Evolutionary conservation across 2,329 filamentous ascomycete genomes (phyloP).

Genomic region (Colletotrichum tanaceti): DNA sequence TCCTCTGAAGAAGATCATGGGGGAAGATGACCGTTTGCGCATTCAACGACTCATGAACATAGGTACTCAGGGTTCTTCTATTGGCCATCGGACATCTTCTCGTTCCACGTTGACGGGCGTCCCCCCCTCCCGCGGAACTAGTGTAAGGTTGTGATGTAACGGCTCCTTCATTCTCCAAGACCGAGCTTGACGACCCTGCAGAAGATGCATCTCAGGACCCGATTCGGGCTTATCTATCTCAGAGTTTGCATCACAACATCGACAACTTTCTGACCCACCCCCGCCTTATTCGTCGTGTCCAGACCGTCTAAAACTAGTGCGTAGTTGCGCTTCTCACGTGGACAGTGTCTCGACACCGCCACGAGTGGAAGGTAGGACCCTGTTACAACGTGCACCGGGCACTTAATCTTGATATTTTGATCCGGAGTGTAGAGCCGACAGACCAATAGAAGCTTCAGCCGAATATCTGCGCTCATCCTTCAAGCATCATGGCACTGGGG

Average conservation of each 20-base stretch:
- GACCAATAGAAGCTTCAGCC: conserved; percentile 29
- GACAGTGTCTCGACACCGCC: neutral
- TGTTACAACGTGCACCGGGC: conserved; percentile 11
- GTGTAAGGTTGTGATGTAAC: conserved; percentile 21
- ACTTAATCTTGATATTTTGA: conserved; percentile 13
- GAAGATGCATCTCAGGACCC: conserved; percentile 37
- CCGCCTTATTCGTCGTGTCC: conserved; percentile 21
- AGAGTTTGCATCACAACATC: conserved; percentile 37
- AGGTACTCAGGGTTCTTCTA: neutral
- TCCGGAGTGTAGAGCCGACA: conserved; percentile 24
- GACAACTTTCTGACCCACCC: conserved; percentile 22
- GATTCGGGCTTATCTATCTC: conserved; percentile 39
- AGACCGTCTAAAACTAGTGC: conserved; percentile 12
- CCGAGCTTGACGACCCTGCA: conserved; percentile 28
- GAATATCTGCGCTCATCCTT: conserved; percentile 29
- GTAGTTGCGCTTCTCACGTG: neutral
- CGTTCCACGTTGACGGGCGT: conserved; percentile 19
- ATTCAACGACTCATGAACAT: conserved; percentile 26
- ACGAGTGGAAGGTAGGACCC: conserved; percentile 13
- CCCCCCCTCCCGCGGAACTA: conserved; percentile 30
- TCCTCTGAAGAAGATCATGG: conserved; percentile 4
- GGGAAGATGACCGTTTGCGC: neutral
- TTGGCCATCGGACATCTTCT: conserved; percentile 3
- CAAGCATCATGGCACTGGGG: conserved; percentile 31
- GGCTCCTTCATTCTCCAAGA: conserved; percentile 17